Percentiles rank a stretch among this genome's conserved stretches.
phyloP scores from a whole-genome alignment of 2,329 filamentous ascomycete genomes.

The Pseudogymnoascus sp. region DNA sequence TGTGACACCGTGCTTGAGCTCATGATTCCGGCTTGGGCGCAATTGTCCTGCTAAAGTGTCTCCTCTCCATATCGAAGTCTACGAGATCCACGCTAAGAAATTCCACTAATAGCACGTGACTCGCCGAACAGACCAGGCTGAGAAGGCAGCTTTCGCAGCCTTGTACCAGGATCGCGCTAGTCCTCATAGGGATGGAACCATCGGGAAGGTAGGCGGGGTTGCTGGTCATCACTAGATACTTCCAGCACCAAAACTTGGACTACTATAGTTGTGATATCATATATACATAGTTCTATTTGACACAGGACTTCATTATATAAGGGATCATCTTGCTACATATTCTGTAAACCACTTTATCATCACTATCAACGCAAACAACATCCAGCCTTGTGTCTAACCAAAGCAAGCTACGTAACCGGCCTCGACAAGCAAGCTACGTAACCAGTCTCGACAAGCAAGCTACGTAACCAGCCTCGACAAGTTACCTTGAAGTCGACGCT shows the following conservation, averaged over 20 bases:
- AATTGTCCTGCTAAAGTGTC: slow-evolving; percentile 9
- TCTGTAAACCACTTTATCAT: not conserved
- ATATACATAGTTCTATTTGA: not conserved
- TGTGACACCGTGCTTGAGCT: slow-evolving; percentile 4
- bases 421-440: not conserved
- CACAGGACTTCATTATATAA: not conserved
- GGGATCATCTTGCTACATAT: not conserved
- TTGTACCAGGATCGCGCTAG: not conserved
- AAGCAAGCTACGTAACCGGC: no score
- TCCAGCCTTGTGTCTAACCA: not conserved
- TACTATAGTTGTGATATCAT: not conserved
- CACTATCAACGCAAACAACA: not conserved
- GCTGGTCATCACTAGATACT: not conserved
- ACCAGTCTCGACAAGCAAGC: not conserved
- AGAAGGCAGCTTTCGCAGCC: not conserved
- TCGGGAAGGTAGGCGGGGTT: slow-evolving; percentile 2
- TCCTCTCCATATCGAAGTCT: slow-evolving; percentile 9
- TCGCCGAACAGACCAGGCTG: not conserved
- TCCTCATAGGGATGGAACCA: not conserved
- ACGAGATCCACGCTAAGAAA: slow-evolving; percentile 3
- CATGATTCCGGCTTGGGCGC: slow-evolving; percentile 2
- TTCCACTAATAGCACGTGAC: not conserved
- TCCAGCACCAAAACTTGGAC: not conserved
- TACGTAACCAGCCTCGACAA: not conserved
- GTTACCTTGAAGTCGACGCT: not conserved